phyloP scores from a whole-genome alignment of 2,329 filamentous ascomycete genomes.

The Bipolaris cookei region DNA sequence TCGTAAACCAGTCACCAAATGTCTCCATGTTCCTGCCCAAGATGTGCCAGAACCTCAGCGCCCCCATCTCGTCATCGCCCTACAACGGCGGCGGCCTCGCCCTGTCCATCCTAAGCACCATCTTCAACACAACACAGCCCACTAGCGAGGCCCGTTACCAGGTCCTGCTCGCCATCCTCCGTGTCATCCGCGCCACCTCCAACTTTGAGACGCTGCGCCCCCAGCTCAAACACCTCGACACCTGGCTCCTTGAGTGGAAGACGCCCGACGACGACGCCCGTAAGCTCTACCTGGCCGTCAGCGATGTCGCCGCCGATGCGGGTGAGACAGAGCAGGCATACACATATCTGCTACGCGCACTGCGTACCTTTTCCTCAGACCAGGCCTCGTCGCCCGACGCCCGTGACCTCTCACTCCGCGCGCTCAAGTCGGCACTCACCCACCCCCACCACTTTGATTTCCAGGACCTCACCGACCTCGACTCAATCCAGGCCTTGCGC shows the following conservation, averaged over 20 bases:
- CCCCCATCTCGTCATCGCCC: conserved; percentile 84
- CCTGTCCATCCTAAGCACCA: conserved; percentile 87
- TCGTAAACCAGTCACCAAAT: conserved; percentile 84
- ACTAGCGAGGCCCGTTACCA: conserved; percentile 80
- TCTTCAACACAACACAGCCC: conserved; percentile 90
- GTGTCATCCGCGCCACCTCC: conserved; percentile 73
- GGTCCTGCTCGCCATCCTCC: conserved; percentile 86
- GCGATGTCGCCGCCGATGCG: conserved; percentile 78
- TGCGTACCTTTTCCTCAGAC: conserved; percentile 74
- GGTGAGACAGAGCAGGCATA: conserved; percentile 78
- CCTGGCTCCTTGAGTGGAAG: conserved; percentile 84
- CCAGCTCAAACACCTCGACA: conserved; percentile 81
- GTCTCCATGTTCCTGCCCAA: conserved; percentile 83
- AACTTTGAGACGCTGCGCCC: conserved; percentile 81
- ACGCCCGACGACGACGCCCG: conserved; percentile 81
- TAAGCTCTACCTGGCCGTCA: conserved; percentile 81
- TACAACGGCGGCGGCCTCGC: conserved; percentile 84
- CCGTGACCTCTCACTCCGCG: conserved; percentile 66
- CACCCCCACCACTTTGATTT: conserved; percentile 74
- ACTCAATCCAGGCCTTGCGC: conserved; percentile 83
- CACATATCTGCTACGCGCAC: conserved; percentile 75
- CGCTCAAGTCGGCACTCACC: conserved; percentile 70
- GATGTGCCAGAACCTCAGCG: conserved; percentile 84
- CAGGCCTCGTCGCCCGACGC: conserved; percentile 62
- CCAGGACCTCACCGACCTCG: conserved; percentile 71